These are phyloP conservation scores for Globisporangium canariense DNA, from an alignment of 352 stramenopile genomes.

Conservation along the genomic window DNA sequence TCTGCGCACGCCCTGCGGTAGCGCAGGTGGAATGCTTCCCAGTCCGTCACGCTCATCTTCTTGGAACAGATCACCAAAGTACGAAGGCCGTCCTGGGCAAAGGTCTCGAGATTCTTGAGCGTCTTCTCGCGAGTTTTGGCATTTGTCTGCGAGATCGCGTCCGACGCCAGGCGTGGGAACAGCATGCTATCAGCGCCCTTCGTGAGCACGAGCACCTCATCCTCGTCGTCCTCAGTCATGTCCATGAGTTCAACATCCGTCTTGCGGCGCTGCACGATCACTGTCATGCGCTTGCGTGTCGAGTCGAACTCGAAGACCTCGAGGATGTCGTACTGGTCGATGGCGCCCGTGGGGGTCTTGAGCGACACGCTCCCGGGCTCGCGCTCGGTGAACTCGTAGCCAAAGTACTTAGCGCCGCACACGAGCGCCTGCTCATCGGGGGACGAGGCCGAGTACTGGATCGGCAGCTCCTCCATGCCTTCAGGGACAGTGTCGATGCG, in stretches of 20 bases:
- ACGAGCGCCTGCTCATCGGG: constrained; percentile 85
- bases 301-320: constrained; percentile 94
- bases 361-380: constrained; percentile 66
- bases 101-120: constrained; percentile 70
- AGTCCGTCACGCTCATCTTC: constrained; percentile 47
- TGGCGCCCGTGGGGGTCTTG: constrained; percentile 47
- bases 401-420: constrained; percentile 83
- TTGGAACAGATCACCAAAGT: constrained; percentile 85
- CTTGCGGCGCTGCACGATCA: constrained; percentile 73
- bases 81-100: constrained; percentile 84
- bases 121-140: constrained; percentile 40
- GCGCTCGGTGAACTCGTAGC: constrained; percentile 75
- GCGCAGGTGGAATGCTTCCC: constrained; percentile 58
- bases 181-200: constrained; percentile 86
- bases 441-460: constrained; percentile 89
- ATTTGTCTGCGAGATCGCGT: constrained; percentile 35
- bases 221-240: constrained; percentile 65
- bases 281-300: constrained; percentile 83
- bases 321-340: constrained; percentile 88
- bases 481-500: constrained; percentile 64
- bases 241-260: constrained; percentile 66
- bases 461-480: constrained; percentile 36
- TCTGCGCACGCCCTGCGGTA: constrained; percentile 66
- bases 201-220: constrained; percentile 70
- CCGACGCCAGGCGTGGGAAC: constrained; percentile 61